Percentiles rank a stretch among this genome's conserved stretches.
These are phyloP conservation scores for Euphorbia pulcherrima DNA, from an alignment of 345 rosid species.

Conservation along the genomic window DNA sequence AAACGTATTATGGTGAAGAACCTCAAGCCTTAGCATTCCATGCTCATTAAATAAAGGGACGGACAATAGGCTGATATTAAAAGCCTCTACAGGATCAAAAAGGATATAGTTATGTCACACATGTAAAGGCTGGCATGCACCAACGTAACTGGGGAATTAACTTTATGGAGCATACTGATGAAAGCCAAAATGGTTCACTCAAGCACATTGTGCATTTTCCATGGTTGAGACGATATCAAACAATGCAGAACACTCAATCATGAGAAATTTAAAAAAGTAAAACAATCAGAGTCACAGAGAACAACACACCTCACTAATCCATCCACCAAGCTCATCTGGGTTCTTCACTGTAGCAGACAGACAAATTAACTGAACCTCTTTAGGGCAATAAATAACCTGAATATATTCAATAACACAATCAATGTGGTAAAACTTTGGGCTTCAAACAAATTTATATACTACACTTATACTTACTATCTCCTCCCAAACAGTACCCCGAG, in stretches of 20 bases:
- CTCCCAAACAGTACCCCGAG: slow-evolving; percentile 84
- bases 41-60: background rate
- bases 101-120: background rate
- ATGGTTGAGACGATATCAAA: background rate
- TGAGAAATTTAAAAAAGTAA: background rate
- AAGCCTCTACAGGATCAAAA: background rate
- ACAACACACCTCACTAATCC: slow-evolving; percentile 78
- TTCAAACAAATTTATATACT: slow-evolving; percentile 2
- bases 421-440: background rate
- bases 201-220: background rate
- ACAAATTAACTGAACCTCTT: slow-evolving; percentile 83
- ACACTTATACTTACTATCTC: slow-evolving; percentile 22
- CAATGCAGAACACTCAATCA: slow-evolving; percentile 1
- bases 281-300: background rate
- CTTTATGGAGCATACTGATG: background rate
- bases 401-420: slow-evolving; percentile 7
- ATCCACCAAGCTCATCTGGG: slow-evolving; percentile 91
- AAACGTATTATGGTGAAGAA: background rate
- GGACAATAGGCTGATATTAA: background rate
- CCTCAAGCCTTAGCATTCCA: slow-evolving; percentile 1
- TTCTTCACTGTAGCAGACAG: slow-evolving; percentile 95
- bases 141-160: background rate
- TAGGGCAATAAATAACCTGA: slow-evolving; percentile 93
- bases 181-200: background rate
- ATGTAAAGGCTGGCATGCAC: background rate